A percentile compares a stretch with the other conserved stretches of the same genome.
Conservation (phyloP, 148 eudicot species). For the Limonium bicolor region DNA sequence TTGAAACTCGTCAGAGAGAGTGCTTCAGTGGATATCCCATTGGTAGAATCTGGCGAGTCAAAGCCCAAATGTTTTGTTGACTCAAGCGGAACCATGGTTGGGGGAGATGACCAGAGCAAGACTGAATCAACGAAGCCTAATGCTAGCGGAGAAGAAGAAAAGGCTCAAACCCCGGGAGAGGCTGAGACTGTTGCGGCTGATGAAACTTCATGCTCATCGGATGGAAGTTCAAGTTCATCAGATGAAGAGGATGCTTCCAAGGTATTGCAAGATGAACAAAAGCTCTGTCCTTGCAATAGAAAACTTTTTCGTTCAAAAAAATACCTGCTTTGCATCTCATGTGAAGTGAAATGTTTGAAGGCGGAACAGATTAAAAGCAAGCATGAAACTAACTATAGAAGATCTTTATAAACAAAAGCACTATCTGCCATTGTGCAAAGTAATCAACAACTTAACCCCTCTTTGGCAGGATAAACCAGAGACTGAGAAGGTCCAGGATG, state of each 20-base stretch:
- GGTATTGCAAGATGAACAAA: no score
- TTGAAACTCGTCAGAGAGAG: conserved; percentile 68
- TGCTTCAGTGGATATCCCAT: conserved; percentile 17
- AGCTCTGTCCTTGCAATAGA: no score
- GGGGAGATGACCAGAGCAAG: conserved; percentile 12
- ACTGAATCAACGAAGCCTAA: conserved; percentile 22
- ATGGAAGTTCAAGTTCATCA: no score
- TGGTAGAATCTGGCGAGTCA: conserved; percentile 12
- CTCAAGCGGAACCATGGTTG: conserved; percentile 21
- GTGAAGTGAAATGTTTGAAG: no score
- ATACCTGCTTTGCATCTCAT: no score
- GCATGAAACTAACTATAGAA: no score
- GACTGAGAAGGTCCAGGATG: conserved; percentile 18
- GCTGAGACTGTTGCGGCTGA: conserved; percentile 18
- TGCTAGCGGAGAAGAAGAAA: conserved; percentile 11
- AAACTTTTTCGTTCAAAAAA: no score
- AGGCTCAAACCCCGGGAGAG: conserved; percentile 17
- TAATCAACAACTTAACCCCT: no score
- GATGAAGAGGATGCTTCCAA: conserved; percentile 15
- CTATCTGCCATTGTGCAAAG: no score
- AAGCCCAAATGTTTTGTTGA: conserved; percentile 19
- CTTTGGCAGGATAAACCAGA: conserved; percentile 27
- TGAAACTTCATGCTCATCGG: conserved; percentile 8
- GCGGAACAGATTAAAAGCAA: no score
- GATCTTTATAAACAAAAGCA: no score